A percentile compares a stretch with the other conserved stretches of the same genome.
Conservation (phyloP, 176 grass and related monocot genomes). For the Ampelocalamus luodianensis region DNA sequence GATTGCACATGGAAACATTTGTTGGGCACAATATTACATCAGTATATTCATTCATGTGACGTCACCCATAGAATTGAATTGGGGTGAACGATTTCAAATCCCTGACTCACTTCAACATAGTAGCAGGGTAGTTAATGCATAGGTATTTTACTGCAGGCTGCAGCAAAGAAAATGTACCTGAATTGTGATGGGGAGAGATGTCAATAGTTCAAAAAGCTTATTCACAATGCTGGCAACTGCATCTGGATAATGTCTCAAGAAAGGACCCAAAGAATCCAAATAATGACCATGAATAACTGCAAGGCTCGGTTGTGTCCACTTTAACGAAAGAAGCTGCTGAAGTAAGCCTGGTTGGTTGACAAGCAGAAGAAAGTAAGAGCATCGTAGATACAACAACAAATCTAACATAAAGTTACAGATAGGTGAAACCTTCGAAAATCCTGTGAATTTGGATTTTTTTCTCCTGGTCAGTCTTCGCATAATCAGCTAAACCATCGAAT, state of each 20-base stretch:
- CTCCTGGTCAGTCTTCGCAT: constrained; percentile 56
- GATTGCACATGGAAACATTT: neutral
- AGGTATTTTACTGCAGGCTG: neutral
- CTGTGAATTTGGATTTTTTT: constrained; percentile 67
- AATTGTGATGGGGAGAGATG: constrained; percentile 79
- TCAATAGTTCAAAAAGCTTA: constrained; percentile 94
- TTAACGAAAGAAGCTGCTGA: constrained; percentile 87
- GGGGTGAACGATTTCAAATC: neutral
- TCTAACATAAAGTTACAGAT: constrained; percentile 33
- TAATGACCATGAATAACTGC: constrained; percentile 80
- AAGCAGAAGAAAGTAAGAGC: constrained; percentile 49
- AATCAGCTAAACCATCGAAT: constrained; percentile 82
- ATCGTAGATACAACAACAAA: constrained; percentile 20
- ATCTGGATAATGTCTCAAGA: constrained; percentile 85
- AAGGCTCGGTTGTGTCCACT: constrained; percentile 81
- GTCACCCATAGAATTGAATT: constrained; percentile 12
- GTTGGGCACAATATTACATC: neutral
- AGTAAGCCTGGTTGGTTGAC: constrained; percentile 78
- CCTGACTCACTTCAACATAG: neutral
- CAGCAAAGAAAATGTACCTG: constrained; percentile 54
- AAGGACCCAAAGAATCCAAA: constrained; percentile 88
- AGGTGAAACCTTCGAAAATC: constrained; percentile 74
- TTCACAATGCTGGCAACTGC: constrained; percentile 84
- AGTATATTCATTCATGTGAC: constrained; percentile 19
- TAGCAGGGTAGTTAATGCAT: constrained; percentile 6